Base-by-base conservation (phyloP, 1,139 yeast genomes). In the Wickerhamiella infanticola region DNA sequence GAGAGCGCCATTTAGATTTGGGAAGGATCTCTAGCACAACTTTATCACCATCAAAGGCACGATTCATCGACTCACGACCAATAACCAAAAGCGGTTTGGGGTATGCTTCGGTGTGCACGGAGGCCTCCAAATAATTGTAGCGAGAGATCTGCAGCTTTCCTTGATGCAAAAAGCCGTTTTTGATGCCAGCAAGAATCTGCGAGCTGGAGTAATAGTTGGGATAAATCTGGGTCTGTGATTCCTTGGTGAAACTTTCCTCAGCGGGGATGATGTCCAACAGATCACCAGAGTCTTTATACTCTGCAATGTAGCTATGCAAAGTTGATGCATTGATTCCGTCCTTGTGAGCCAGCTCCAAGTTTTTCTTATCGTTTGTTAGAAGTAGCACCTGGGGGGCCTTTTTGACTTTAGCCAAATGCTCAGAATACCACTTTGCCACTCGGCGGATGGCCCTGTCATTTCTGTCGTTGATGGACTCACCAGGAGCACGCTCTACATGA, bases 21-120 rank as follows among this genome's bases (percentile, higher is more conserved):
- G 97, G 96, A 43, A 93, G 68, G 41, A 93, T 68, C 63, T 93
- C 97, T 4, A 93, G 86, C 44, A 86, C 83, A 13, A 93, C 97
- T 24, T 79, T 75, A 58, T 93, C 99, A 35, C 95, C 88, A 56
- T 84, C 84, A 64, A 90, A 86, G 0, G 93, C 84, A 61, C 99
- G 76, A 61, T 93, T 93, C 55, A 90, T 67, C 59, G 80, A 79
- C 56, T 82, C 84, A 42, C 90, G 73, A 0, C 98, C 99, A 23
- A 81, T 65, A 37, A 93, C 69, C 39, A 88, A 68, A 43, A 93
- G 70, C 1, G 97, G 97, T 58, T 80, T 81, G 44, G 84, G 79
- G 58, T 85, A 81, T 1, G 83, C 76, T 1, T 80, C 69, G 2
- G 83, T 75, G 46, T 76, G 74, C 4, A 93, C 81, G 0, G 83